Base-by-base conservation (phyloP, 78 protist species). In the Protostelium mycophagum region DNA sequence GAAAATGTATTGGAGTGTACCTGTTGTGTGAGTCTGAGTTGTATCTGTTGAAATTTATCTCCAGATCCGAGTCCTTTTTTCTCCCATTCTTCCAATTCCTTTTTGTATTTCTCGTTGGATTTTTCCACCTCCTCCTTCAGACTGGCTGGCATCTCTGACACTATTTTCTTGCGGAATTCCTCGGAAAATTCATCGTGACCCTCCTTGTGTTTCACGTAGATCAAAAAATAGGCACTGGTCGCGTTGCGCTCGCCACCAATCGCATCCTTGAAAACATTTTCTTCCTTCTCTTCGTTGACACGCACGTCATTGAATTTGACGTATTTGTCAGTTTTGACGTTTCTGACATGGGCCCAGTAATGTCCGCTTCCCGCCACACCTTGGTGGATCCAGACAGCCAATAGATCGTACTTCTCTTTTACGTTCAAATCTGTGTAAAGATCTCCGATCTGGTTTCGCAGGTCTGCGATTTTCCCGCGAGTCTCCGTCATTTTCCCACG, bases 351-450 rank as follows among this genome's bases (percentile, higher is more conserved):
- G 34, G 86, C 31, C 86, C 88, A 90, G 34, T 90, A 90, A 39
- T 90, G 91, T 35, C 91, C 91, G 36, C 91, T 87, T 28, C 34
- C 28, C 38, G 88, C 63, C 31, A 51, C 34, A 73, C 91, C 91
- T 5, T 90, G 90, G 34, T 90, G 91, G 34, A 90, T 25, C 28
- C 39, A 63, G 37, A 39, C 35, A 1, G 91, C 31, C 28, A 84
- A 31, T n/a, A 90, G 90, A 9, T 31, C 31, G 16, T 86, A 51
- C 73, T 51, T 51, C 16, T 51, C 73, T 51, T 16, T 51, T 16
- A 25, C 31, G 73, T 51, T 51, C 31, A 51, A 16, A 25, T 51
- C 31, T 5, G 73, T 25, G 73, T 51, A 51, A 5, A 51, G 16
- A 16, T 16, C 73, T 51, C 16, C 73, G 73, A 51, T 51, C 73